Evolutionary conservation across 164 flowering plant species (phyloP).

Genomic region (Magnolia changhungtana): DNA sequence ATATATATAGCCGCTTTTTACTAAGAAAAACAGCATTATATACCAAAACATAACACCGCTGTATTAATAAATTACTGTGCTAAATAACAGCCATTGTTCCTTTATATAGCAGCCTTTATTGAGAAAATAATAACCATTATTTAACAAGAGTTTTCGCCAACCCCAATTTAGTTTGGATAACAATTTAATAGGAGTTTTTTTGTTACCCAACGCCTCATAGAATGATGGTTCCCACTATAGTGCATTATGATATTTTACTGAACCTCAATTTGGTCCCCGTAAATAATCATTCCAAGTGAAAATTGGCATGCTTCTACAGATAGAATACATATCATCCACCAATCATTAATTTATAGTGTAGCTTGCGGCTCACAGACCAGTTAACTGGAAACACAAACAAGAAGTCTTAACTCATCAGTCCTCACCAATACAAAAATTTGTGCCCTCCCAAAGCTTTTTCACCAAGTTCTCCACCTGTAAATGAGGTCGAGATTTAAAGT

Average conservation of each 20-base stretch:
- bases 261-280: too few relatives aligned
- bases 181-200: too few relatives aligned
- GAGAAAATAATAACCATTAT: too few relatives aligned
- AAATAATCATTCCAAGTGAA: not conserved
- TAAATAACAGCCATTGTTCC: too few relatives aligned
- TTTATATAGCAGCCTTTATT: too few relatives aligned
- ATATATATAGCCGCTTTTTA: too few relatives aligned
- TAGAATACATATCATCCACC: not conserved
- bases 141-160: too few relatives aligned
- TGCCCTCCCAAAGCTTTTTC: conserved; percentile 49
- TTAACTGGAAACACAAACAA: not conserved
- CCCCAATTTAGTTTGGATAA: too few relatives aligned
- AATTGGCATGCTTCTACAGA: not conserved
- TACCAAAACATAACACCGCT: too few relatives aligned
- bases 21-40: too few relatives aligned
- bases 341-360: not conserved
- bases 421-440: conserved; percentile 72
- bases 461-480: conserved; percentile 67
- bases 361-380: not conserved
- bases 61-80: too few relatives aligned
- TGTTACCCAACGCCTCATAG: not conserved
- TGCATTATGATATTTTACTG: not conserved
- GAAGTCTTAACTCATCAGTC: not conserved
- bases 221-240: not conserved
- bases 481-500: not conserved